Conservation (phyloP, 148 eudicot species). For the Rhododendron molle region DNA sequence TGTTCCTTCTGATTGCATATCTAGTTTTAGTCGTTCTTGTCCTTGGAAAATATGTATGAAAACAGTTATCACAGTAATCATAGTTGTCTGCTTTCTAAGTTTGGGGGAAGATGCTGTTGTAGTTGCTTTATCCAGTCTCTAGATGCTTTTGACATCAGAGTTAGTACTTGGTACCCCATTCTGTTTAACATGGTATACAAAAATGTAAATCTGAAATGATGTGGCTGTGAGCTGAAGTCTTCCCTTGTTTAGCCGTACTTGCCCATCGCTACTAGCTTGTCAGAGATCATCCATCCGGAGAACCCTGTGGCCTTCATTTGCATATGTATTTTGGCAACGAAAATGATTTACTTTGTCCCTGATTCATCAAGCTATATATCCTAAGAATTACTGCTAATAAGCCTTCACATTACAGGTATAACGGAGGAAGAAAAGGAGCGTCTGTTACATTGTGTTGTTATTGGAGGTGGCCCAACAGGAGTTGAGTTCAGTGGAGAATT, state of each 20-base stretch:
- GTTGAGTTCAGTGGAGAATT: conserved; percentile 92
- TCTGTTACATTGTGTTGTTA: conserved; percentile 79
- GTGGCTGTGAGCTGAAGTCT: neutral
- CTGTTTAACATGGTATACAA: neutral
- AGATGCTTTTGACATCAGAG: neutral
- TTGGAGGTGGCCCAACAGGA: conserved; percentile 97
- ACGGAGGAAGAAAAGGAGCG: conserved; percentile 74
- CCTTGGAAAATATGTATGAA: neutral
- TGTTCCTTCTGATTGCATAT: neutral
- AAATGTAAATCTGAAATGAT: neutral
- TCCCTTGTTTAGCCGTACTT: neutral
- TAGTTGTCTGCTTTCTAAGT: neutral
- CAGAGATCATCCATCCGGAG: neutral
- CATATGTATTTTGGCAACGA: neutral
- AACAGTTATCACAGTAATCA: neutral
- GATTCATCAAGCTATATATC: neutral
- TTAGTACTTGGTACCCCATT: neutral
- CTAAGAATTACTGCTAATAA: neutral
- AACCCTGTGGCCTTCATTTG: neutral
- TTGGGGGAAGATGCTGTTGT: neutral
- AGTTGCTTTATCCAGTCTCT: neutral
- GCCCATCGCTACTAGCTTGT: neutral
- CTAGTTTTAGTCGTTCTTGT: neutral
- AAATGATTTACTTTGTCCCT: neutral
- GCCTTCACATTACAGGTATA: conserved; percentile 37